A percentile compares a stretch with the other conserved stretches of the same genome.
Conservation (phyloP, 169 alveolate species). For the Cyclospora cayetanensis region DNA sequence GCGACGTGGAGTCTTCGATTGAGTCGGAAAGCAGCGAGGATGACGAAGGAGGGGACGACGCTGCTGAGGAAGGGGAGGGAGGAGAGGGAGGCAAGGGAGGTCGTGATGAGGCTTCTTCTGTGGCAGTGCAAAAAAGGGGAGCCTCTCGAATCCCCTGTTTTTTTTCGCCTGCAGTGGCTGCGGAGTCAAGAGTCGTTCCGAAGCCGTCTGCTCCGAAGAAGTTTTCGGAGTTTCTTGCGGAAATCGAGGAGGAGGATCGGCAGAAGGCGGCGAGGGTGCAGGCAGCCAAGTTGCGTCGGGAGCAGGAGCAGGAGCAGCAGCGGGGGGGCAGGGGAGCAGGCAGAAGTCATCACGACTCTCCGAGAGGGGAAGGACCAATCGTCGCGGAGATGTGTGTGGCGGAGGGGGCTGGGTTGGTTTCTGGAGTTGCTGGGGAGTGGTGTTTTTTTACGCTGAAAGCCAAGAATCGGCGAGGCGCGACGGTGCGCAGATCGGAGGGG, state of each 20-base stretch:
- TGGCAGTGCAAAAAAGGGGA: neutral
- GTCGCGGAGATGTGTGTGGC: slow-evolving; percentile 59
- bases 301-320: neutral
- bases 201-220: neutral
- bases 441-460: neutral
- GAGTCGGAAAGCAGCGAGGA: no score
- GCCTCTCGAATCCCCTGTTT: neutral
- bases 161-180: neutral
- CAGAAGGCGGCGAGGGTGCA: neutral
- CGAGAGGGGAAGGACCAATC: slow-evolving; percentile 68
- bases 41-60: no score
- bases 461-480: neutral
- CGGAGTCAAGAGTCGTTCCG: neutral
- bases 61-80: neutral
- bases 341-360: neutral
- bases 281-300: neutral
- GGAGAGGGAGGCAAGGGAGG: neutral
- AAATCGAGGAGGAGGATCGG: neutral
- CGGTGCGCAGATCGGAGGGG: neutral
- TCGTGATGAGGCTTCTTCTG: no score
- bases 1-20: neutral
- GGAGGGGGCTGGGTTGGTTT: slow-evolving; percentile 33
- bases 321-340: neutral
- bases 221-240: neutral
- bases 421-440: slow-evolving; percentile 60